These are phyloP conservation scores for Microsporum ferrugineum DNA, from an alignment of 2,329 filamentous ascomycete genomes.

Conservation along the genomic window DNA sequence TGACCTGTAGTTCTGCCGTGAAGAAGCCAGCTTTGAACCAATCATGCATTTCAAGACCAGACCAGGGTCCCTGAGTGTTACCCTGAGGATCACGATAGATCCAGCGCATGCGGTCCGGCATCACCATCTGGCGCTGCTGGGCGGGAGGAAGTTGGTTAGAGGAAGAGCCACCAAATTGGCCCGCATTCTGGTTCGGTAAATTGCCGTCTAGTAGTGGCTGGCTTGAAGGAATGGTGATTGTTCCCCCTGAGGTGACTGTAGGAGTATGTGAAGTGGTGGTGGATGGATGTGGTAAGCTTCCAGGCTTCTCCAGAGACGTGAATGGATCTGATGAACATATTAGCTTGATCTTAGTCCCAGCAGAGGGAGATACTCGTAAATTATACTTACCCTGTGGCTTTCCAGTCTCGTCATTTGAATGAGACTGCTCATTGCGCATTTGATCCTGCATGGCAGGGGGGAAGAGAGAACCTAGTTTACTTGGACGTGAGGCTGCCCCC, in stretches of 20 bases:
- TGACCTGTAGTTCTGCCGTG: slow-evolving; percentile 83
- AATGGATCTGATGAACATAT: slow-evolving; percentile 18
- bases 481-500: slow-evolving; percentile 61
- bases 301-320: slow-evolving; percentile 22
- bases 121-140: slow-evolving; percentile 84
- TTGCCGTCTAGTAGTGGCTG: slow-evolving; percentile 23
- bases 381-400: slow-evolving; percentile 44
- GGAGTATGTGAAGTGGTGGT: slow-evolving; percentile 27
- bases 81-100: slow-evolving; percentile 94
- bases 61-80: slow-evolving; percentile 86
- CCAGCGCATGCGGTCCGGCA: slow-evolving; percentile 98
- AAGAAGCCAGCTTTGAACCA: slow-evolving; percentile 99
- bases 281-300: slow-evolving; percentile 22
- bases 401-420: slow-evolving; percentile 53
- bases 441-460: slow-evolving; percentile 82
- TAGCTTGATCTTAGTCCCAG: slow-evolving; percentile 19
- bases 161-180: slow-evolving; percentile 29
- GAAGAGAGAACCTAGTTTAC: slow-evolving; percentile 79
- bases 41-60: slow-evolving; percentile 96
- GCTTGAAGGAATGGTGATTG: slow-evolving; percentile 21
- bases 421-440: slow-evolving; percentile 53
- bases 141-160: slow-evolving; percentile 55
- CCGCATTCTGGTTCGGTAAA: slow-evolving; percentile 26
- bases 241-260: slow-evolving; percentile 24
- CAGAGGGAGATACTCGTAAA: slow-evolving; percentile 16